Base-by-base conservation (phyloP, 768 basidiomycete genomes). In the Crepidotus variabilis region DNA sequence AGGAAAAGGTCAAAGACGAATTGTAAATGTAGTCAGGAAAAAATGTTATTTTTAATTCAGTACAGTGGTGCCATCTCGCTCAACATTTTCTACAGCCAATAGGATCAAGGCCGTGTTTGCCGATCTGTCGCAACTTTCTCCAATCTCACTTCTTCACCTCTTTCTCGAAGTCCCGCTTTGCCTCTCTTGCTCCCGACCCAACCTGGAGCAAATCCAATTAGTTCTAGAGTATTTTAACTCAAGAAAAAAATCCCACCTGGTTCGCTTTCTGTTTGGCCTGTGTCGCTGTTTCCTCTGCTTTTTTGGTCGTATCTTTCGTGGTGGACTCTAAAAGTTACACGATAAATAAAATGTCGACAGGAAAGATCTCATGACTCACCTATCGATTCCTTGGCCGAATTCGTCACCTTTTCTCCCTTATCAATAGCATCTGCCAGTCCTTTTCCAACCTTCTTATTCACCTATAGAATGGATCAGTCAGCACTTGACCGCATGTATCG, bases 341-440 rank as follows among this genome's bases (percentile, higher is more conserved):
- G 13, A 53, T 32, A 6, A 6, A 10, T 14, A 32, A 11, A 20
- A 5, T 16, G 5, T 43, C 13, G 13, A 5, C 18, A 11, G 22
- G 11, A 43, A 16, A 14, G 14, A 34, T 7, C 34, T n/a, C 47
- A 48, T 14, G n/a, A 57, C 71, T 10, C 33, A 78, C 80, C 69
- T 33, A 82, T 1, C 2, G 70, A 72, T 21, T 79, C 72, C 56
- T 80, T 78, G 1, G 77, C 72, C 9, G 68, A 59, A 52, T 73
- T 52, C 0, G 78, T 70, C 47, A 71, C 72, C 52, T 77, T 63
- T 61, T 81, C 75, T 0, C 80, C 79, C 13, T 66, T 74, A 21
- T 79, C 79, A 49, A 82, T 74, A 0, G 78, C 79, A 24, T 71
- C 72, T 11, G 79, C 79, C 13, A 81, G 63, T 2, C 73, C 72